These are phyloP conservation scores for Zygosaccharomyces siamensis DNA, from an alignment of 805 yeast species.

Conservation along the genomic window DNA sequence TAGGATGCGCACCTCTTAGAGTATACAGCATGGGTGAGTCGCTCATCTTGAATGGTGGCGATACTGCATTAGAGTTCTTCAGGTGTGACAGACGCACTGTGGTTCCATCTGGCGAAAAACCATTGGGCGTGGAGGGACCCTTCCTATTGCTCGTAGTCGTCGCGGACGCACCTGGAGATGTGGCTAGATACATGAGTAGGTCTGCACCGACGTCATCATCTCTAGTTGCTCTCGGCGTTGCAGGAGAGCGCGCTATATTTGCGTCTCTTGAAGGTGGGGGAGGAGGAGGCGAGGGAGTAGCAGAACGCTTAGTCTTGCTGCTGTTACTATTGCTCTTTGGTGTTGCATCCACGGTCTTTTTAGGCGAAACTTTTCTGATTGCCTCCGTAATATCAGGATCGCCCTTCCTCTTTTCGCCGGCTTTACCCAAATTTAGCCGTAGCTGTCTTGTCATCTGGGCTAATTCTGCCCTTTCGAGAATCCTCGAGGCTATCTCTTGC, in stretches of 20 bases:
- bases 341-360: conserved; percentile 6
- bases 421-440: conserved; percentile 32
- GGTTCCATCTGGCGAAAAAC: conserved; percentile 15
- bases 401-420: conserved; percentile 4
- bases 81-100: conserved; percentile 29
- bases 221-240: conserved; percentile 13
- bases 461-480: conserved; percentile 34
- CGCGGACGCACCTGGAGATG: conserved; percentile 30
- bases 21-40: conserved; percentile 4
- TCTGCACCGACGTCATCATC: conserved; percentile 34
- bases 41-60: conserved; percentile 2
- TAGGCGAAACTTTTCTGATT: conserved; percentile 15
- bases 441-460: conserved; percentile 36
- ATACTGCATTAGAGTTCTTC: conserved; percentile 12
- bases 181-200: conserved; percentile 34
- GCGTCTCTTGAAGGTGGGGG: conserved; percentile 12
- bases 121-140: conserved; percentile 4
- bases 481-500: conserved; percentile 31
- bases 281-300: conserved; percentile 12
- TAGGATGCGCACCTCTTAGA: conserved; percentile 1
- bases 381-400: conserved; percentile 12
- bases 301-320: background rate
- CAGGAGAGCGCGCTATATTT: conserved; percentile 7
- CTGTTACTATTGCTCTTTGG: conserved; percentile 4
- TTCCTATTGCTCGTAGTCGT: background rate